These are phyloP conservation scores for Euryodendron excelsum DNA, from an alignment of 148 eudicot species.

Conservation along the genomic window DNA sequence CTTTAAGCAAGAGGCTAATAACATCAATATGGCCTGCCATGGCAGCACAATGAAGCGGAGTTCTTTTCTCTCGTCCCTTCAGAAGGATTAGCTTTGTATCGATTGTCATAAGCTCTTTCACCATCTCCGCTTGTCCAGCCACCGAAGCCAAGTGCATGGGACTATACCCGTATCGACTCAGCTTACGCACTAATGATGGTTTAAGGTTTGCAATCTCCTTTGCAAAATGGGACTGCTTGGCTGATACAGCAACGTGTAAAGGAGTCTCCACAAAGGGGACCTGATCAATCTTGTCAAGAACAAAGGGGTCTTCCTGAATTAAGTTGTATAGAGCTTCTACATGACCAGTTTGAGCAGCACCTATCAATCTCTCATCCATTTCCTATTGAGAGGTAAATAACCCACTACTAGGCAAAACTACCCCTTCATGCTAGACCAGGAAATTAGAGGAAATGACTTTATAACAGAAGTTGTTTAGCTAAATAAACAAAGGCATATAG, in stretches of 20 bases:
- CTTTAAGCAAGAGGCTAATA: background rate
- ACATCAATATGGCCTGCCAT: slow-evolving; percentile 16
- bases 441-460: no score
- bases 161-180: slow-evolving; percentile 15
- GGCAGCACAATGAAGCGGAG: slow-evolving; percentile 20
- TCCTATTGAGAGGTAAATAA: no score
- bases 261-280: slow-evolving; percentile 21
- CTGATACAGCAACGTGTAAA: slow-evolving; percentile 19
- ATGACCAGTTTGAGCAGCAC: no score
- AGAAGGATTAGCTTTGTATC: background rate
- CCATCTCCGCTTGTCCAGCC: slow-evolving; percentile 16
- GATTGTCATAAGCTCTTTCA: slow-evolving; percentile 1
- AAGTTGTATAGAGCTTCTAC: no score
- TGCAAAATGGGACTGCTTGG: slow-evolving; percentile 19
- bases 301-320: slow-evolving; percentile 18
- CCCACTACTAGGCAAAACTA: no score
- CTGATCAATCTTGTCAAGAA: slow-evolving; percentile 12
- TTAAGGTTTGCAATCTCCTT: slow-evolving; percentile 16
- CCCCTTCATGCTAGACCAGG: no score
- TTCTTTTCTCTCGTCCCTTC: slow-evolving; percentile 15
- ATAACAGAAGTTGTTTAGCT: no score
- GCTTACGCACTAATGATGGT: slow-evolving; percentile 14
- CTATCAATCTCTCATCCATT: no score
- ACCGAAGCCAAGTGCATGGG: slow-evolving; percentile 23
- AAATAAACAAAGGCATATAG: no score